phyloP scores from a whole-genome alignment of 192 early-diverging fungal genomes.

The Endogone sp. region DNA sequence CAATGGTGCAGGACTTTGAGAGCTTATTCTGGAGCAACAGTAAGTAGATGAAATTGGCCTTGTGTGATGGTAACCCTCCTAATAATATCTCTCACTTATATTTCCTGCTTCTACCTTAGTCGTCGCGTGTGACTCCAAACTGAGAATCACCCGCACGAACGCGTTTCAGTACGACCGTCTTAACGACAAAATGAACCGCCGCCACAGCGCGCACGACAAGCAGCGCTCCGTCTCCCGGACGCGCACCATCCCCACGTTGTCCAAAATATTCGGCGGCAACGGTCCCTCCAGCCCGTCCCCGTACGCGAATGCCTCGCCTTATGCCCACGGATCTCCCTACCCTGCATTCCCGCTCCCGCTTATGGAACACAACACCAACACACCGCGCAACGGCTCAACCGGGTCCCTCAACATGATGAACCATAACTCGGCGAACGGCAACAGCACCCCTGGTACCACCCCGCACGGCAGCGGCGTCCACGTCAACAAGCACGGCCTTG shows the following conservation, averaged over 20 bases:
- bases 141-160: neutral
- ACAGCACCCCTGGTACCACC: neutral
- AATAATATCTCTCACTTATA: neutral
- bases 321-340: neutral
- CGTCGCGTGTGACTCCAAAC: neutral
- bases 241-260: neutral
- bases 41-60: slow-evolving; percentile 4
- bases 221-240: neutral
- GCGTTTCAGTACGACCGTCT: neutral
- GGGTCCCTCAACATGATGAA: too few relatives aligned
- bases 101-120: neutral
- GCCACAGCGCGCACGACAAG: neutral
- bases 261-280: neutral
- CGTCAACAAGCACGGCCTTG: neutral
- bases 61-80: neutral
- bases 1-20: slow-evolving; percentile 31
- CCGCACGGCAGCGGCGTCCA: neutral
- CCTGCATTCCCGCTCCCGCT: neutral
- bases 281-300: neutral
- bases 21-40: slow-evolving; percentile 36
- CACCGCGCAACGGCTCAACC: neutral
- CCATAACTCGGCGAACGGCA: too few relatives aligned
- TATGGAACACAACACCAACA: neutral
- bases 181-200: neutral
- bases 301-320: neutral